Base-by-base conservation (phyloP, 495 filamentous ascomycete genomes). In the Penicillium chermesinum region DNA sequence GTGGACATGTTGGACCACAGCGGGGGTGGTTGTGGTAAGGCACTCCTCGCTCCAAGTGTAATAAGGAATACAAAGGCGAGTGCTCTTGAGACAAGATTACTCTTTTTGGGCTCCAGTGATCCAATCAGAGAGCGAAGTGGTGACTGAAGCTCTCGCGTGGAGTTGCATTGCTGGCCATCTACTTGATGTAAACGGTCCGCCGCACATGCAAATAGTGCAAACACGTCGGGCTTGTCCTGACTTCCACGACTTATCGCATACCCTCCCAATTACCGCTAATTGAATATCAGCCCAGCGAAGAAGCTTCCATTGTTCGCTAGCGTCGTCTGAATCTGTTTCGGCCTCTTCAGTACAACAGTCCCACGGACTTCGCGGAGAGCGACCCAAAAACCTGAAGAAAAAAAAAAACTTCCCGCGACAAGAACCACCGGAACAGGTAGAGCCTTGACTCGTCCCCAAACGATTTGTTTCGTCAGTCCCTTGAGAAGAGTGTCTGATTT, bases 1-100 rank as follows among this genome's bases (percentile, higher is more conserved):
- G 63, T 55, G 27, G 83, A 79, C 76, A 81, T 78, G 33, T 64
- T 54, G 48, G 46, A 21, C 36, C 9, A 32, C 18, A 15, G 36
- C 16, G 27, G 13, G 32, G 13, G 20, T 20, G 15, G 27, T 13
- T 37, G 44, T 4, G 25, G 5, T 30, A 30, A 30, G 25, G 25
- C 25, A 30, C 25, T 30, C n/a, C n/a, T n/a, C n/a, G n/a, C n/a
- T n/a, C n/a, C n/a, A n/a, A n/a, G n/a, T n/a, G n/a, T n/a, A n/a
- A n/a, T n/a, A n/a, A n/a, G n/a, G n/a, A n/a, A n/a, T n/a, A n/a
- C n/a, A n/a, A n/a, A n/a, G n/a, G n/a, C n/a, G n/a, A n/a, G n/a
- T n/a, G n/a, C n/a, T n/a, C n/a, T n/a, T n/a, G n/a, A n/a, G n/a
- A n/a, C 25, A 10, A 30, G 25, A 5, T 30, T 30, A 5, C 25